Percentiles rank a stretch among this genome's conserved stretches.
These are phyloP conservation scores for Aspergillus eucalypticola DNA, from an alignment of 2,329 filamentous ascomycete species.

Conservation along the genomic window DNA sequence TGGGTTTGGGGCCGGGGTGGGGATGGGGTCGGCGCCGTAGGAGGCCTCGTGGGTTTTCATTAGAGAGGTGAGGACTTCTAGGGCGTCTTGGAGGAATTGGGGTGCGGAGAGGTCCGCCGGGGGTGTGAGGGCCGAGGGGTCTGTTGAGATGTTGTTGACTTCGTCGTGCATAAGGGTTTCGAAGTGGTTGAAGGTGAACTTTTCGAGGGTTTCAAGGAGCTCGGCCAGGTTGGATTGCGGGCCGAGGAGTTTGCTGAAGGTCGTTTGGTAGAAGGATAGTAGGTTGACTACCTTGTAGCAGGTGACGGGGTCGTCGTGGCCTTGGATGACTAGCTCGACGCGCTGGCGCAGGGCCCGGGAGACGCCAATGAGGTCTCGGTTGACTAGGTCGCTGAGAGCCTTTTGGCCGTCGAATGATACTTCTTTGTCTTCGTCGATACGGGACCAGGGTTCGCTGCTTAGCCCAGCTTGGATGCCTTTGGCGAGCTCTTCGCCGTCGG, in stretches of 20 bases:
- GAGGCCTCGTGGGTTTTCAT: slow-evolving; percentile 88
- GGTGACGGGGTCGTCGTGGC: slow-evolving; percentile 83
- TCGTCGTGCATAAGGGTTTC: slow-evolving; percentile 77
- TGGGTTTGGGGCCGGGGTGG: slow-evolving; percentile 52
- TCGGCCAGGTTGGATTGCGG: slow-evolving; percentile 68
- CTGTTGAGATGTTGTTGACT: slow-evolving; percentile 63
- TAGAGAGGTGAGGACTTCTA: slow-evolving; percentile 74
- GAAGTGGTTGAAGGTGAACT: slow-evolving; percentile 80
- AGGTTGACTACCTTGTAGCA: slow-evolving; percentile 90
- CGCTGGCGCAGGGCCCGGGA: slow-evolving; percentile 83
- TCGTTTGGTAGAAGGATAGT: slow-evolving; percentile 82
- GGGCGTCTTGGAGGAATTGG: slow-evolving; percentile 74
- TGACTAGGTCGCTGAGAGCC: slow-evolving; percentile 82
- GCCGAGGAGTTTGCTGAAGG: slow-evolving; percentile 78
- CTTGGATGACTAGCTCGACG: slow-evolving; percentile 87
- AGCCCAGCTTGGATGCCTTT: slow-evolving; percentile 77
- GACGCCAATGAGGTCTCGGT: slow-evolving; percentile 78
- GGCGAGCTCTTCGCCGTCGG: slow-evolving; percentile 84
- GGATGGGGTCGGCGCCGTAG: slow-evolving; percentile 47
- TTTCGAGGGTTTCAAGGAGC: slow-evolving; percentile 67
- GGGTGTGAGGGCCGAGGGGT: slow-evolving; percentile 68
- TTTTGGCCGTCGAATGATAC: slow-evolving; percentile 73
- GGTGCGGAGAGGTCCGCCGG: slow-evolving; percentile 75
- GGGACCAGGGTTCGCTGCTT: slow-evolving; percentile 80
- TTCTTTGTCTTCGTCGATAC: slow-evolving; percentile 59